Evolutionary conservation across 495 filamentous ascomycete genomes (phyloP), one percentile per base, ranked within the genome.

Genomic region (Neohortaea acidophila): DNA sequence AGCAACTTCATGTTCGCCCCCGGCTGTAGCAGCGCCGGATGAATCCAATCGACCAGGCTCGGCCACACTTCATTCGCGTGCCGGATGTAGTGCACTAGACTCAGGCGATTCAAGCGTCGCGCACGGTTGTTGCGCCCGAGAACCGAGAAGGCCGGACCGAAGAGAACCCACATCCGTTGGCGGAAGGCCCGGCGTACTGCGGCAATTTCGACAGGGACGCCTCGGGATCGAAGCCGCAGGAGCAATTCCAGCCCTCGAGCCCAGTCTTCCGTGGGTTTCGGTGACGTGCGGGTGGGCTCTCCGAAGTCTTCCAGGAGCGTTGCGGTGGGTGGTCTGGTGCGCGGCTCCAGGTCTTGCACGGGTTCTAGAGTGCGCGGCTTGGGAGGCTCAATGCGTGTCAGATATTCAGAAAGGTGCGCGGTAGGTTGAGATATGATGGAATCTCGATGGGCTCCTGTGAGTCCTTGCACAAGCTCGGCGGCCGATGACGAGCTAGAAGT

Each of bases 241-340:
- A 78, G 60, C n/a, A 77, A 57, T 0, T 49, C 19, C 2, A 76
- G 43, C 0, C 73, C 73, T 17, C 66, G 61, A 0, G 64, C 59
- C 66, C 59, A 73, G 3, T 49, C 53, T 19, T 64, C 49, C 2
- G 7, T 13, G 8, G 4, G 2, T 8, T 26, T 17, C 15, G 5
- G 6, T 34, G 8, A 3, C 9, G 17, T 19, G 5, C 4, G 10
- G 3, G 8, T 21, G 4, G 8, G 17, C 10, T 34, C 32, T 9
- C 4, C 11, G 14, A 6, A 7, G 4, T 7, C 4, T 4, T n/a
- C n/a, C n/a, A n/a, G n/a, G n/a, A n/a, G n/a, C n/a, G n/a, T n/a
- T n/a, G n/a, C n/a, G n/a, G n/a, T n/a, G n/a, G n/a, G n/a, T n/a
- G n/a, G n/a, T n/a, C n/a, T n/a, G n/a, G n/a, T n/a, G n/a, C n/a